These are phyloP conservation scores for Fusarium sp. DNA, from an alignment of 2,329 filamentous ascomycete genomes.

Conservation along the genomic window DNA sequence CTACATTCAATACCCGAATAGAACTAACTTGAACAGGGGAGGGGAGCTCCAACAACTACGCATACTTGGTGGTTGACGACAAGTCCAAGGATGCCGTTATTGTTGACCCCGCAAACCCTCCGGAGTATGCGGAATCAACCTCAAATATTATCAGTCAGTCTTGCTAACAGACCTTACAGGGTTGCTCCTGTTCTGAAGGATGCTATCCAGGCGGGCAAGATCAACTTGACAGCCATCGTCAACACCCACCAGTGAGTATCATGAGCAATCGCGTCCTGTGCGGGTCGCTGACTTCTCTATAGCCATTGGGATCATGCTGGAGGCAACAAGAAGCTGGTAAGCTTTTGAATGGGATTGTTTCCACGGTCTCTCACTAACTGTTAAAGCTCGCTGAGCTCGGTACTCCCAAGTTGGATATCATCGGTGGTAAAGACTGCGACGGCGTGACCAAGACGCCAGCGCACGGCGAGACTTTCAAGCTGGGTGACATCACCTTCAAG, in stretches of 20 bases:
- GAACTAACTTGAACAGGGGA: constrained; percentile 66
- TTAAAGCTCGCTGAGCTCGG: constrained; percentile 56
- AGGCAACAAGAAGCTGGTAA: constrained; percentile 84
- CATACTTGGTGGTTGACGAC: constrained; percentile 83
- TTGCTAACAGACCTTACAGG: constrained; percentile 50
- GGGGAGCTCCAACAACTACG: constrained; percentile 83
- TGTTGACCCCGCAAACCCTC: constrained; percentile 82
- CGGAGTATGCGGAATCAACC: constrained; percentile 67
- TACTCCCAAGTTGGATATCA: constrained; percentile 76
- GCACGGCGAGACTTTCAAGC: constrained; percentile 80
- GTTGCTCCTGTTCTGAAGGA: constrained; percentile 75
- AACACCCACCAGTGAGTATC: constrained; percentile 92
- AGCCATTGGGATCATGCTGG: constrained; percentile 96
- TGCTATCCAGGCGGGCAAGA: constrained; percentile 74
- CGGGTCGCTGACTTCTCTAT: constrained; percentile 14
- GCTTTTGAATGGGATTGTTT: constrained; percentile 27
- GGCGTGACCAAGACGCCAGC: constrained; percentile 80
- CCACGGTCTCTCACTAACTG: constrained; percentile 2
- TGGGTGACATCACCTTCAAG: constrained; percentile 85
- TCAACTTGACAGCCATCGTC: constrained; percentile 88
- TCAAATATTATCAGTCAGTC: background rate
- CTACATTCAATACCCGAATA: too few relatives aligned
- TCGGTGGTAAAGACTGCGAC: constrained; percentile 88
- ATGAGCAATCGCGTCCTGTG: background rate
- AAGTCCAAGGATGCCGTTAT: constrained; percentile 81